phyloP scores from a whole-genome alignment of 768 basidiomycete species.

The Leccinum truebloodii region DNA sequence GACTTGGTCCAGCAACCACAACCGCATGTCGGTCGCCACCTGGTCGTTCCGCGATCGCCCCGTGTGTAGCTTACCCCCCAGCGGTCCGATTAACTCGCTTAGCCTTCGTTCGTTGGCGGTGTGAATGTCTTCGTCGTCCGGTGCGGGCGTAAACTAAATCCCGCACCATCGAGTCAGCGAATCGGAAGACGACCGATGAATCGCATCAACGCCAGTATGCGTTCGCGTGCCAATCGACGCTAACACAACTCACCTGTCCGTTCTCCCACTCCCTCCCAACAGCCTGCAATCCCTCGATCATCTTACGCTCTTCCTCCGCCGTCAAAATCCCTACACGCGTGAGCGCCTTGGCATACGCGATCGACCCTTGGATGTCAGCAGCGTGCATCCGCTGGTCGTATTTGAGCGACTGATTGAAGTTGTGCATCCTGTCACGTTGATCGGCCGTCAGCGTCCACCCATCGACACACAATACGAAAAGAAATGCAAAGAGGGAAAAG shows the following conservation, averaged over 20 bases:
- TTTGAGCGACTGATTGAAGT: constrained; percentile 92
- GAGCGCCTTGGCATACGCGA: constrained; percentile 92
- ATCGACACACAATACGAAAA: background rate
- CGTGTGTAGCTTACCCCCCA: constrained; percentile 96
- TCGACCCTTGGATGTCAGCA: constrained; percentile 90
- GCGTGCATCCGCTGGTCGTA: constrained; percentile 95
- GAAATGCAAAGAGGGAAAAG: background rate
- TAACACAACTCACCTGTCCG: constrained; percentile 50
- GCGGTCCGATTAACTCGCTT: constrained; percentile 88
- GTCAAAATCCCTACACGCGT: constrained; percentile 80
- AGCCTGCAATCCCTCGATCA: constrained; percentile 68
- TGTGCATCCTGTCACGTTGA: constrained; percentile 74
- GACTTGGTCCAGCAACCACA: constrained; percentile 90
- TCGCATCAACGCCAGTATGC: too few relatives aligned
- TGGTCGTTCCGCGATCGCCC: constrained; percentile 98
- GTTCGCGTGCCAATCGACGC: too few relatives aligned
- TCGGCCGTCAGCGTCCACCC: constrained; percentile 3
- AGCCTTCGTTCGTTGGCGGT: constrained; percentile 97
- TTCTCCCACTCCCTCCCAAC: constrained; percentile 87
- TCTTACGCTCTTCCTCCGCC: constrained; percentile 67
- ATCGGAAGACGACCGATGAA: background rate
- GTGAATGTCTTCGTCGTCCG: constrained; percentile 99
- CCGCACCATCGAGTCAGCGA: background rate
- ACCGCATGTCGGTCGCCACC: constrained; percentile 96
- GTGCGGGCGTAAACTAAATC: constrained; percentile 66